Evolutionary conservation across 2,329 filamentous ascomycete genomes (phyloP).

Genomic region (Stagonosporopsis cucurbitacearum): DNA sequence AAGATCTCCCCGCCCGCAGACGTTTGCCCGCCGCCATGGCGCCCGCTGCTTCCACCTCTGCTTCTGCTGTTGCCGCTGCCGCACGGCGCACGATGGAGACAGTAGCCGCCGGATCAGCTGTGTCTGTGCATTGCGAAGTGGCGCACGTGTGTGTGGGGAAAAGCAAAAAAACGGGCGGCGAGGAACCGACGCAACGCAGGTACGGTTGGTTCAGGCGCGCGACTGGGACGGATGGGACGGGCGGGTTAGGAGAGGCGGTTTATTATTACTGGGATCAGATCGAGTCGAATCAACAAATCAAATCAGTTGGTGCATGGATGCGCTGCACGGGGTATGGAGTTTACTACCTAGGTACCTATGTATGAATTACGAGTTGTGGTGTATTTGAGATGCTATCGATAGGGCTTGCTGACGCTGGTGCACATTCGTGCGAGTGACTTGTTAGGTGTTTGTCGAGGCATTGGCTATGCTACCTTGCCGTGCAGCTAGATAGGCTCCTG

Average conservation of each 20-base stretch:
- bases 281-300: too few species aligned
- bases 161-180: conserved; percentile 10
- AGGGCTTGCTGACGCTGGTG: background rate
- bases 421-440: background rate
- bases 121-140: background rate
- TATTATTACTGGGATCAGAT: background rate
- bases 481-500: background rate
- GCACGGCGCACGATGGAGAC: conserved; percentile 1
- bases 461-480: background rate
- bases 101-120: conserved; percentile 7
- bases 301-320: background rate
- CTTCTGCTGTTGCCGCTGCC: background rate
- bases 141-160: conserved; percentile 4
- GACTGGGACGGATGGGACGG: background rate
- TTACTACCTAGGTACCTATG: too few species aligned
- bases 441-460: background rate
- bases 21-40: conserved; percentile 13
- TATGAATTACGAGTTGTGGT: background rate
- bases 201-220: conserved; percentile 11
- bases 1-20: conserved; percentile 3
- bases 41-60: background rate
- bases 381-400: background rate
- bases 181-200: conserved; percentile 8
- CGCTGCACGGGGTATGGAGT: background rate
- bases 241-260: background rate